Percentiles rank a stretch among this genome's conserved stretches.
Evolutionary conservation across 176 grass and related monocot genomes (phyloP).

Genomic region (Panicum miliaceum): DNA sequence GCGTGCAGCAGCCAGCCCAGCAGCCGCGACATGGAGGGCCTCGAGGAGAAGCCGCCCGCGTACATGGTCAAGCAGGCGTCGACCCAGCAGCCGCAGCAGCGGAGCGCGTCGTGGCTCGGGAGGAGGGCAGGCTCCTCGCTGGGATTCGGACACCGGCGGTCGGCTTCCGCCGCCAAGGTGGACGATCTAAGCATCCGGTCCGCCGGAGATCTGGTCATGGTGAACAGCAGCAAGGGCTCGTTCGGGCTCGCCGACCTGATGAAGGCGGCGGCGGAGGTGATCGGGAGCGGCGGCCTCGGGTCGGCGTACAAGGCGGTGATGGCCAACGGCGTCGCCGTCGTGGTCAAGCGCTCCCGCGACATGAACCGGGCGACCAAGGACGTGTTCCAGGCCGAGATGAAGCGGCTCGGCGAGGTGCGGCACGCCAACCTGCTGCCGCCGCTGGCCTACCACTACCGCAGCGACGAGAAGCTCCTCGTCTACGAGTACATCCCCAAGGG

Average conservation of each 20-base stretch:
- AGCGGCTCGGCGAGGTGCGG: constrained; percentile 50
- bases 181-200: constrained; percentile 23
- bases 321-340: constrained; percentile 58
- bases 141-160: constrained; percentile 6
- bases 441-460: constrained; percentile 78
- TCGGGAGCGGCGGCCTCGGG: constrained; percentile 67
- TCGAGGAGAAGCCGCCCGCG: constrained; percentile 49
- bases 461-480: constrained; percentile 86
- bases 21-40: constrained; percentile 34
- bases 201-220: constrained; percentile 60
- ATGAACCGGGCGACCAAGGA: constrained; percentile 78
- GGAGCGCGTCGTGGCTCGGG: constrained; percentile 51
- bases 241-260: constrained; percentile 85
- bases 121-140: constrained; percentile 25
- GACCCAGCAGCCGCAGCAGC: neutral
- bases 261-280: constrained; percentile 87
- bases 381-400: constrained; percentile 75
- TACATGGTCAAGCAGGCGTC: constrained; percentile 47
- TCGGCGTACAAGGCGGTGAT: constrained; percentile 89
- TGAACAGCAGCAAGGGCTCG: constrained; percentile 72
- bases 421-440: constrained; percentile 79
- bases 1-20: neutral
- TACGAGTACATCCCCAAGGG: constrained; percentile 93
- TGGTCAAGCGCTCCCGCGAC: constrained; percentile 83
- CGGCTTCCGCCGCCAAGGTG: neutral